Evolutionary conservation across 2,329 filamentous ascomycete genomes (phyloP), one percentile per base, ranked within the genome.

Genomic region (Xylaria sp.): DNA sequence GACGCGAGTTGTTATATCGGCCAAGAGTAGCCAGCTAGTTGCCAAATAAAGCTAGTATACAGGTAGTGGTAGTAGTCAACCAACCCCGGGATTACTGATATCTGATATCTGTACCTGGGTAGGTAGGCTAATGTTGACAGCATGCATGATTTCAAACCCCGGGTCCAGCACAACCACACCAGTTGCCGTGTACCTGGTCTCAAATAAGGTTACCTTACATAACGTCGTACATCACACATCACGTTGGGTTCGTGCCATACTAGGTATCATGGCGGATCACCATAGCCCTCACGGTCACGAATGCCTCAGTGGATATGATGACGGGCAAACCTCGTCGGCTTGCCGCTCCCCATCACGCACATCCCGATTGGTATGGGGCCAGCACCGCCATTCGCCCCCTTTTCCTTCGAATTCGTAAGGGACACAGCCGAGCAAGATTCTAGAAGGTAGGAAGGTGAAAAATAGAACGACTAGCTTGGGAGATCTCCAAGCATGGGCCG

Each of bases 11-110:
- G 53, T 57, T 61, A 60, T 62, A 59, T 56, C 51, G 53, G 51
- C 29, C 40, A 43, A 51, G 46, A 50, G 54, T 55, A 38, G 41
- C 48, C 20, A 29, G 41, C 39, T 50, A 22, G 47, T 48, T 42
- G 26, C 34, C 48, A 56, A 40, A 18, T 40, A 55, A 37, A 44
- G 17, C 17, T 29, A 19, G 26, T n/a, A n/a, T n/a, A n/a, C n/a
- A n/a, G n/a, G n/a, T n/a, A n/a, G n/a, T n/a, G n/a, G n/a, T 26
- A 34, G 9, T 13, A 56, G 60, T 57, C 59, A 52, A 62, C 37
- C 54, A 60, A 52, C 57, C 57, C 59, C 60, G 59, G 59, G 44
- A 57, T 39, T 29, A 44, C 11, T 7, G n/a, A n/a, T n/a, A n/a
- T n/a, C n/a, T 17, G 39, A 37, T 29, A 40, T 43, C 44, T 44